Evolutionary conservation across 139 green algal genomes (phyloP), one percentile per base, ranked within the genome.

Genomic region (Yamagishiella unicocca): DNA sequence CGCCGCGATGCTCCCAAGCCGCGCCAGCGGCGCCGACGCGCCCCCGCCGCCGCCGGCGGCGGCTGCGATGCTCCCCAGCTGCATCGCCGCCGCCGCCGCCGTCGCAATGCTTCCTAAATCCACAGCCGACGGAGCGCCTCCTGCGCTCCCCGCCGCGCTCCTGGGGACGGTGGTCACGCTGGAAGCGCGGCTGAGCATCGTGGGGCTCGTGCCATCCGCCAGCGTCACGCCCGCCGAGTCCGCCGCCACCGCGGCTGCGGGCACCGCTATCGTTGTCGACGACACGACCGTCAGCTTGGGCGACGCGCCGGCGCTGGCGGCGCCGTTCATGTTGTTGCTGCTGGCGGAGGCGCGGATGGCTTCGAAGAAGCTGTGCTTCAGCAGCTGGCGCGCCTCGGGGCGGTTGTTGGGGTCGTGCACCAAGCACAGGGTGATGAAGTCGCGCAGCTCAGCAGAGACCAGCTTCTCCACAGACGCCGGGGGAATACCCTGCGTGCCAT

Each of bases 341-440:
- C 73, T 31, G 17, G 31, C 53, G 61, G 55, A 25, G 10, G 83
- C 70, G 19, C 95, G 92, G 42, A 98, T 93, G 82, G 67, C 89
- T 31, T 97, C 92, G 68, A 99, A 98, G 91, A 98, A 99, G 25
- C 90, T 88, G 90, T 99, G 94, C 89, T 98, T 98, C 37, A 99
- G 94, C 67, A 99, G 95, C 90, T 98, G 93, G 19, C 95, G 91
- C 3, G 97, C 94, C 37, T 95, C 95, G 10, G 96, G 96, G 0
- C 98, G 93, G n/a, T 90, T 55, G 22, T 94, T 87, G 0, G 91
- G 86, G 53, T 95, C 87, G 54, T 93, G 85, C 4, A 53, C 64
- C 46, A 99, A 97, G 91, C 97, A 99, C 58, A 97, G 88, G 75
- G 93, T 88, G 67, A 99, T 97, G 85, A 99, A 98, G n/a, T 97